Percentiles rank a stretch among this genome's conserved stretches.
phyloP scores from a whole-genome alignment of 2,329 filamentous ascomycete species.

The Ramularia collo-cygni region DNA sequence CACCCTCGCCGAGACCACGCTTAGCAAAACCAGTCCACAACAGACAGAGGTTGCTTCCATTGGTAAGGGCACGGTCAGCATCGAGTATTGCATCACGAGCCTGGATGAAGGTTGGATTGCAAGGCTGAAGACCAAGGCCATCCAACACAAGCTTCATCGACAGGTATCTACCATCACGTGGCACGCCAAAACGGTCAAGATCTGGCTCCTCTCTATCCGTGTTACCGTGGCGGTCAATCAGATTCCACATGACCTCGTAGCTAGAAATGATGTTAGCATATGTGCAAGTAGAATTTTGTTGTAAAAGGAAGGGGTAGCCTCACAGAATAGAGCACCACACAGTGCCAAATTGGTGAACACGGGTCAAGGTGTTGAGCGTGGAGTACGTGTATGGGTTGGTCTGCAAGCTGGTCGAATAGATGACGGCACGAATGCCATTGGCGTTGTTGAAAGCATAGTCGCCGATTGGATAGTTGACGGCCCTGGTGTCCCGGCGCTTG shows the following conservation, averaged over 20 bases:
- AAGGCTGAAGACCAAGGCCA: conserved; percentile 50
- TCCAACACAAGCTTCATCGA: conserved; percentile 48
- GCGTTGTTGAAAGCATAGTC: conserved; percentile 43
- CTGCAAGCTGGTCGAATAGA: conserved; percentile 46
- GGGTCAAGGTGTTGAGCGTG: conserved; percentile 33
- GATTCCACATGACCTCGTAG: conserved; percentile 54
- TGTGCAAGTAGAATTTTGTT: too few relatives aligned
- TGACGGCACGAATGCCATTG: conserved; percentile 43
- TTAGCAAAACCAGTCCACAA: conserved; percentile 53
- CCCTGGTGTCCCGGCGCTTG: conserved; percentile 41
- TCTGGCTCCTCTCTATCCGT: conserved; percentile 38
- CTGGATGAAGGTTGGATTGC: conserved; percentile 48
- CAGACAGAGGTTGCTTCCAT: conserved; percentile 45
- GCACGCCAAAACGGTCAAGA: conserved; percentile 40
- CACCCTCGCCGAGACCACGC: conserved; percentile 43
- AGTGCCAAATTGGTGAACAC: conserved; percentile 46
- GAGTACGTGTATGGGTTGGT: conserved; percentile 49
- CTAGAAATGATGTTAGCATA: too few relatives aligned
- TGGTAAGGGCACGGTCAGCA: conserved; percentile 47
- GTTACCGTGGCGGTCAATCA: conserved; percentile 51
- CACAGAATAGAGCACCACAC: conserved; percentile 42
- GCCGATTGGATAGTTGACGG: conserved; percentile 44
- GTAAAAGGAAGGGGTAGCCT: too few relatives aligned
- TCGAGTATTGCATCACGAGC: conserved; percentile 52
- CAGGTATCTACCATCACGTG: conserved; percentile 48